A percentile compares a stretch with the other conserved stretches of the same genome.
Conservation (phyloP, 495 filamentous ascomycete species). For the Xylaria intraflava region DNA sequence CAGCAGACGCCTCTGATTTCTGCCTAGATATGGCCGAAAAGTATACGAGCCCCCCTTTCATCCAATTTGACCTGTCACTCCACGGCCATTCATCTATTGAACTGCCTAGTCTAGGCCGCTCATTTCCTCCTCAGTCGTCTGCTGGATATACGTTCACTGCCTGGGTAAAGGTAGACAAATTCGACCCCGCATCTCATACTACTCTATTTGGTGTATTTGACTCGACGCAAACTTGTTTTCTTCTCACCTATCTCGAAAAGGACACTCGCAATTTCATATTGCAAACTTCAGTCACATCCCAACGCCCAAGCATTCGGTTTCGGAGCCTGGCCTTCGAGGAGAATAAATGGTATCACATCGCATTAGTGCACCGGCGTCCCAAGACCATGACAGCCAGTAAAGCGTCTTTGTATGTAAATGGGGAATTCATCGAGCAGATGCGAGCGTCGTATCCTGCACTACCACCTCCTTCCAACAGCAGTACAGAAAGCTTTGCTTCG, state of each 20-base stretch:
- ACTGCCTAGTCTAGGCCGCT: conserved; percentile 68
- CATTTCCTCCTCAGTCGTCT: conserved; percentile 68
- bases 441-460: conserved; percentile 76
- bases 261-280: conserved; percentile 94
- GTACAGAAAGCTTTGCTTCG: conserved; percentile 55
- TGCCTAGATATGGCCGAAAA: conserved; percentile 64
- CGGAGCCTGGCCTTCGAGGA: conserved; percentile 70
- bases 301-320: conserved; percentile 86
- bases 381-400: conserved; percentile 71
- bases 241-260: conserved; percentile 88
- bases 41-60: conserved; percentile 69
- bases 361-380: conserved; percentile 71
- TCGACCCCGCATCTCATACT: conserved; percentile 79
- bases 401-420: conserved; percentile 84
- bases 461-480: conserved; percentile 54
- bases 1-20: conserved; percentile 59
- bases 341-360: conserved; percentile 85
- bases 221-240: conserved; percentile 83
- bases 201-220: conserved; percentile 96
- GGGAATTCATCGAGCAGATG: conserved; percentile 87
- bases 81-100: conserved; percentile 87
- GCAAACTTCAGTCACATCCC: conserved; percentile 85
- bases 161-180: conserved; percentile 83
- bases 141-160: conserved; percentile 80
- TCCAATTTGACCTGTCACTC: conserved; percentile 89